These are phyloP conservation scores for Paramecium pentaurelia DNA, from an alignment of 73 alveolate species.

Conservation along the genomic window DNA sequence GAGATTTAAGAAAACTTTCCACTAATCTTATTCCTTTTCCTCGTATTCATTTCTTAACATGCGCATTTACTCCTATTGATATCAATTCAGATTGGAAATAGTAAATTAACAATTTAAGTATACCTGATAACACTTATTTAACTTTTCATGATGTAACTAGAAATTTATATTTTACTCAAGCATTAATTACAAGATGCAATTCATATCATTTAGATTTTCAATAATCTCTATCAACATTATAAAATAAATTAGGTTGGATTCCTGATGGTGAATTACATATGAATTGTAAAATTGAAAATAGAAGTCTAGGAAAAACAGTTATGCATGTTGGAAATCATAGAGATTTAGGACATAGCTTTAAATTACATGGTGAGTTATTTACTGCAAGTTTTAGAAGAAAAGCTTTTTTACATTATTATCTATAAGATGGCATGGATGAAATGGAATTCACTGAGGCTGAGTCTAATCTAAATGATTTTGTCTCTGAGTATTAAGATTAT, in stretches of 20 bases:
- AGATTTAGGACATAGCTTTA: neutral
- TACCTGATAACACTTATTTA: neutral
- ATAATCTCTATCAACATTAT: neutral
- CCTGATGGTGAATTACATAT: neutral
- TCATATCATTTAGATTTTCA: neutral
- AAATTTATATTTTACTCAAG: neutral
- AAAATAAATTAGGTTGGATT: neutral
- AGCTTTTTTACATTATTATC: neutral
- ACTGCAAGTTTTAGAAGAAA: constrained; percentile 2
- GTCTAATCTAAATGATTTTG: constrained; percentile 71
- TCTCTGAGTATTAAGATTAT: constrained; percentile 65
- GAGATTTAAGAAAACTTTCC: neutral
- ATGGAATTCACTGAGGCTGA: constrained; percentile 74
- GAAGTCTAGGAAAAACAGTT: neutral
- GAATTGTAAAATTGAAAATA: neutral
- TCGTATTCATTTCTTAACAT: neutral
- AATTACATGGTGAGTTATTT: neutral
- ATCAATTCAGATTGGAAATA: neutral
- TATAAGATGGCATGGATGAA: constrained; percentile 60
- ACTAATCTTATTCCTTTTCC: neutral
- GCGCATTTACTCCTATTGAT: neutral
- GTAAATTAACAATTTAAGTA: neutral
- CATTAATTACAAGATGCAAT: neutral
- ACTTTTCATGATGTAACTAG: neutral
- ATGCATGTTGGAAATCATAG: neutral